Evolutionary conservation across 2,329 filamentous ascomycete genomes (phyloP).

Genomic region (Scedosporium minutisporum): DNA sequence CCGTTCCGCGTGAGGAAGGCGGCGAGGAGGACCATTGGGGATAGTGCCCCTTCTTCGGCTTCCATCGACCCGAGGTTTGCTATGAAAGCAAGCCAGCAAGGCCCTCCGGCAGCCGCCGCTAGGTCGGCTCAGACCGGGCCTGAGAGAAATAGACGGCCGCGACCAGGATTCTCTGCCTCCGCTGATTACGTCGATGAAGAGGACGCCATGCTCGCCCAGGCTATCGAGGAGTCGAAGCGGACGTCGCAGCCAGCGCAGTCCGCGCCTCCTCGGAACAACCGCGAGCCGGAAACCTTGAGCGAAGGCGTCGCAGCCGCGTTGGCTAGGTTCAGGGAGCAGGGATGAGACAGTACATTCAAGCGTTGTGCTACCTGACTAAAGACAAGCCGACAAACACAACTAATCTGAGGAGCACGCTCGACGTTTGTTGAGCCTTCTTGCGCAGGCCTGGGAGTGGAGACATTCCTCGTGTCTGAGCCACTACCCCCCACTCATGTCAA

Average conservation of each 20-base stretch:
- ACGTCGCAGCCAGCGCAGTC: constrained; percentile 19
- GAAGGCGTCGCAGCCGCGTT: constrained; percentile 53
- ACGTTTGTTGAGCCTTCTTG: neutral
- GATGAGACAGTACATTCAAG: constrained; percentile 11
- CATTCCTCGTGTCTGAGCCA: no score
- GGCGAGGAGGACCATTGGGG: constrained; percentile 32
- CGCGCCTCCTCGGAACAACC: neutral
- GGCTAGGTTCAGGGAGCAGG: constrained; percentile 44
- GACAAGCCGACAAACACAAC: no score
- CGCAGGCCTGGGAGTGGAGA: no score
- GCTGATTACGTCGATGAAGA: constrained; percentile 36
- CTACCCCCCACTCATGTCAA: no score
- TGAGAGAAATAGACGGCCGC: neutral
- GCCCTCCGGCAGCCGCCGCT: neutral
- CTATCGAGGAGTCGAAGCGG: constrained; percentile 36
- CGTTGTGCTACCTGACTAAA: no score
- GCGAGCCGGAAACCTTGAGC: constrained; percentile 25
- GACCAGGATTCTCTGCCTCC: constrained; percentile 12
- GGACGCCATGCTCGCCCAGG: constrained; percentile 38
- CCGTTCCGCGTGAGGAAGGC: constrained; percentile 71
- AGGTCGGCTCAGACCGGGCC: neutral
- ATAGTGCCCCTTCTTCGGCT: neutral
- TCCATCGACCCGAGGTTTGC: neutral
- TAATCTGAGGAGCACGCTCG: neutral
- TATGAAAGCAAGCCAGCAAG: neutral